These are phyloP conservation scores for Mucor piriformis DNA, from an alignment of 371 early-diverging fungal species.

Conservation along the genomic window DNA sequence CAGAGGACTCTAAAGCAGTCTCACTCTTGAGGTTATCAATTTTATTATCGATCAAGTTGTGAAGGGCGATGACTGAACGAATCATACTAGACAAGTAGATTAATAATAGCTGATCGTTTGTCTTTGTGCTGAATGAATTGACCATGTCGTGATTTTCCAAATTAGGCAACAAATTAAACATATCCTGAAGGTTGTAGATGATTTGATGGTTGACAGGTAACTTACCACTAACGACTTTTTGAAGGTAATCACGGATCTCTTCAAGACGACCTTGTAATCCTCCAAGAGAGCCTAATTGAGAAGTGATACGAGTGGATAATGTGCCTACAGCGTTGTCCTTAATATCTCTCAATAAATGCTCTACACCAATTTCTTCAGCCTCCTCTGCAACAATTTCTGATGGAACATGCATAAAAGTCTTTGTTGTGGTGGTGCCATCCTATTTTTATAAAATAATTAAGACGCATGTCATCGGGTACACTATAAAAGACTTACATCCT, in stretches of 20 bases:
- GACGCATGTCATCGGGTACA: no score
- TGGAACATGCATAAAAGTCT: constrained; percentile 95
- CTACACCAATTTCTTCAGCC: constrained; percentile 99
- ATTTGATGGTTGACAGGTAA: constrained; percentile 95
- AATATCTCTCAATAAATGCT: constrained; percentile 98
- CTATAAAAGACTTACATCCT: constrained; percentile 83
- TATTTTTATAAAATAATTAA: constrained; percentile 40
- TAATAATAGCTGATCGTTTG: constrained; percentile 94
- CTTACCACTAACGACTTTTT: constrained; percentile 82
- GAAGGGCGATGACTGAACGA: constrained; percentile 93
- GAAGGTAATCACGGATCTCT: constrained; percentile 85
- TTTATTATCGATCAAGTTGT: constrained; percentile 95
- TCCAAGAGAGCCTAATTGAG: constrained; percentile 88
- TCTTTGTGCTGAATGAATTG: constrained; percentile 85
- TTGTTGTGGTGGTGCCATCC: constrained; percentile 95
- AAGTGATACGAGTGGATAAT: constrained; percentile 84
- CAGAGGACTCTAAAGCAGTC: constrained; percentile 35
- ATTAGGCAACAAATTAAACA: constrained; percentile 94
- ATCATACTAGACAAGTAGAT: constrained; percentile 91
- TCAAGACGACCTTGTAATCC: constrained; percentile 84
- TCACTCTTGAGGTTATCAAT: constrained; percentile 65
- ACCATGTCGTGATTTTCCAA: constrained; percentile 74
- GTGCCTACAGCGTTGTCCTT: constrained; percentile 96
- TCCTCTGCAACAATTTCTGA: constrained; percentile 98
- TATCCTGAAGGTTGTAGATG: constrained; percentile 94